Evolutionary conservation across 352 stramenopile species (phyloP).

Genomic region (Bremia lactucae): DNA sequence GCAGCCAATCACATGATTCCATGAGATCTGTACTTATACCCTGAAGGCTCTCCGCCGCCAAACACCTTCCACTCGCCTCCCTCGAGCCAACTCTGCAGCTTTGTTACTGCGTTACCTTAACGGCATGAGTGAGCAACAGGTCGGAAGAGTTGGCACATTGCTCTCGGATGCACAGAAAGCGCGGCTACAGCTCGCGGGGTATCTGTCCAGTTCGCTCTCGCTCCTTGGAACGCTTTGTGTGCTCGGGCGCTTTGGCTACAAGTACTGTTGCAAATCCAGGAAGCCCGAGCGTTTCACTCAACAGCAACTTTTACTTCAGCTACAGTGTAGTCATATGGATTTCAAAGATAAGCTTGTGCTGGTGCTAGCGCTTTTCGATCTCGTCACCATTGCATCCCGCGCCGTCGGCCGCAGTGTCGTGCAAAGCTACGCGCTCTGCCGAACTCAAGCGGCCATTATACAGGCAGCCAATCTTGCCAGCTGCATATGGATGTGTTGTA

Average conservation of each 20-base stretch:
- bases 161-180: slow-evolving; percentile 19
- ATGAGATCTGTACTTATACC: slow-evolving; percentile 5
- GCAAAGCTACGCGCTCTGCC: slow-evolving; percentile 31
- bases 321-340: slow-evolving; percentile 26
- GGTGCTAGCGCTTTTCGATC: slow-evolving; percentile 61
- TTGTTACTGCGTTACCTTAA: too few relatives aligned
- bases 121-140: slow-evolving; percentile 15
- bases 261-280: slow-evolving; percentile 20
- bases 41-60: slow-evolving; percentile 3
- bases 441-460: slow-evolving; percentile 46
- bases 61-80: too few relatives aligned
- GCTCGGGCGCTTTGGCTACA: slow-evolving; percentile 45
- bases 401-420: slow-evolving; percentile 45
- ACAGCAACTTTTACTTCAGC: slow-evolving; percentile 2
- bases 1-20: slow-evolving; percentile 8
- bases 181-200: slow-evolving; percentile 33
- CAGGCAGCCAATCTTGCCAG: slow-evolving; percentile 42
- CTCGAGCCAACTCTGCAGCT: too few relatives aligned
- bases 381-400: slow-evolving; percentile 37
- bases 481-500: slow-evolving; percentile 68
- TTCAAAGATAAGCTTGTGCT: slow-evolving; percentile 64
- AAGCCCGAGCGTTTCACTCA: slow-evolving; percentile 1
- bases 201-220: slow-evolving; percentile 40
- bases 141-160: slow-evolving; percentile 6
- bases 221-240: slow-evolving; percentile 55